These are phyloP conservation scores for Cordyceps farinosa DNA, from an alignment of 2,329 filamentous ascomycete species.

Conservation along the genomic window DNA sequence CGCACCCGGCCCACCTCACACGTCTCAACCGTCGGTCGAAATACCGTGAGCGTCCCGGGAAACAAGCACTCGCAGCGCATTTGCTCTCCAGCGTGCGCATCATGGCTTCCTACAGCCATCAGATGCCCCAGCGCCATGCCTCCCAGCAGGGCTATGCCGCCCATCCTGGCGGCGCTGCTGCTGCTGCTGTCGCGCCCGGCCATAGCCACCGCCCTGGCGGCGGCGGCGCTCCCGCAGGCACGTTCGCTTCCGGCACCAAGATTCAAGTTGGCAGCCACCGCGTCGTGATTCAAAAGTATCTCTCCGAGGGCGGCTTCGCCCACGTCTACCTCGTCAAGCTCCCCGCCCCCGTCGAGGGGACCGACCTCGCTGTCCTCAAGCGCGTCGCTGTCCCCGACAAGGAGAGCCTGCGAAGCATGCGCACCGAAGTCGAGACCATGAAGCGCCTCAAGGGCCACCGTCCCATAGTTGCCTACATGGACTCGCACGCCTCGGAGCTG, in stretches of 20 bases:
- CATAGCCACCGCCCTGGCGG: constrained; percentile 44
- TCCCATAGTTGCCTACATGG: constrained; percentile 96
- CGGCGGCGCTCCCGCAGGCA: constrained; percentile 63
- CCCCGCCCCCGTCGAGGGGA: constrained; percentile 70
- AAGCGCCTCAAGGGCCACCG: constrained; percentile 97
- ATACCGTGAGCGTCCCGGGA: no score
- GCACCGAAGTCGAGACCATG: constrained; percentile 99
- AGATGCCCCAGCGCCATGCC: constrained; percentile 37
- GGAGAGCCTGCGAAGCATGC: constrained; percentile 89
- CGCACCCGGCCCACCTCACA: not conserved
- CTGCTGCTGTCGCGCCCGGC: constrained; percentile 25
- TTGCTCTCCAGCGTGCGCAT: not conserved
- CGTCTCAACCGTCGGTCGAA: constrained; percentile 12
- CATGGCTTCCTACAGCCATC: constrained; percentile 38
- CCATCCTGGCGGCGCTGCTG: constrained; percentile 1
- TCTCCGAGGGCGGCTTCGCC: constrained; percentile 96
- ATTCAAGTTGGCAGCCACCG: constrained; percentile 92
- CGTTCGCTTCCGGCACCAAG: constrained; percentile 90
- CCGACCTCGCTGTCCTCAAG: constrained; percentile 83
- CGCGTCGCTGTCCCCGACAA: constrained; percentile 95
- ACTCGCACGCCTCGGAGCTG: constrained; percentile 94
- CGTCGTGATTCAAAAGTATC: constrained; percentile 92
- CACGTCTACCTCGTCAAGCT: constrained; percentile 96
- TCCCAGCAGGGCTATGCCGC: constrained; percentile 10
- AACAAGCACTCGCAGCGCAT: not conserved